Conservation (phyloP, 140 eudicot species). For the Senecio squalidus region DNA sequence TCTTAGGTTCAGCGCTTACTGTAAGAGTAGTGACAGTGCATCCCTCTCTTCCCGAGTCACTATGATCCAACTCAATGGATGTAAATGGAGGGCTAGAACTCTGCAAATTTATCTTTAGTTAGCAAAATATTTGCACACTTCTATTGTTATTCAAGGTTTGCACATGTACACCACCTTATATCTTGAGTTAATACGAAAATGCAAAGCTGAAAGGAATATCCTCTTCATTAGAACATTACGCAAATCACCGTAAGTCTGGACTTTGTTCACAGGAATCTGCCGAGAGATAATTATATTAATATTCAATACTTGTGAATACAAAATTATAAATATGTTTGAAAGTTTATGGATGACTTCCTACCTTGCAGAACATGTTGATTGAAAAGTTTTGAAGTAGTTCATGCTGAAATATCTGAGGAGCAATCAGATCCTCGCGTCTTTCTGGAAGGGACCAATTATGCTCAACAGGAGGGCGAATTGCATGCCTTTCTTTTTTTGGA, state of each 20-base stretch:
- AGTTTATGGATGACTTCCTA: slow-evolving; percentile 15
- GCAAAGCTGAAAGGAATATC: slow-evolving; percentile 96
- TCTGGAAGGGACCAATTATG: slow-evolving; percentile 96
- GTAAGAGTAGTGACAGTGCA: slow-evolving; percentile 99
- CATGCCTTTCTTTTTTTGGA: slow-evolving; percentile 72
- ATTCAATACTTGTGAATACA: neutral
- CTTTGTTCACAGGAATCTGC: slow-evolving; percentile 97
- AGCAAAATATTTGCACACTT: slow-evolving; percentile 4
- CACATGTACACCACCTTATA: slow-evolving; percentile 61
- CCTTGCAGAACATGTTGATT: slow-evolving; percentile 98
- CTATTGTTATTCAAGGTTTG: slow-evolving; percentile 2
- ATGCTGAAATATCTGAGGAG: slow-evolving; percentile 98
- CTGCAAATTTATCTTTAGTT: slow-evolving; percentile 40
- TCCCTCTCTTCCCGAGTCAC: slow-evolving; percentile 99
- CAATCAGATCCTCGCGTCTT: slow-evolving; percentile 29
- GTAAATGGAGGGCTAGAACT: slow-evolving; percentile 98
- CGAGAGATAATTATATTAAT: slow-evolving; percentile 9
- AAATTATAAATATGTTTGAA: neutral
- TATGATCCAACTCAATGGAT: slow-evolving; percentile 93
- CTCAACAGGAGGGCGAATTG: slow-evolving; percentile 95
- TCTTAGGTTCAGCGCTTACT: slow-evolving; percentile 92
- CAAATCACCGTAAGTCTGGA: slow-evolving; percentile 72
- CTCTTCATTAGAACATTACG: slow-evolving; percentile 98
- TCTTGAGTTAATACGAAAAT: slow-evolving; percentile 94
- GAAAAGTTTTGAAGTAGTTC: slow-evolving; percentile 94